Conservation (phyloP, 306 rosid species). For the Sesbania bispinosa region DNA sequence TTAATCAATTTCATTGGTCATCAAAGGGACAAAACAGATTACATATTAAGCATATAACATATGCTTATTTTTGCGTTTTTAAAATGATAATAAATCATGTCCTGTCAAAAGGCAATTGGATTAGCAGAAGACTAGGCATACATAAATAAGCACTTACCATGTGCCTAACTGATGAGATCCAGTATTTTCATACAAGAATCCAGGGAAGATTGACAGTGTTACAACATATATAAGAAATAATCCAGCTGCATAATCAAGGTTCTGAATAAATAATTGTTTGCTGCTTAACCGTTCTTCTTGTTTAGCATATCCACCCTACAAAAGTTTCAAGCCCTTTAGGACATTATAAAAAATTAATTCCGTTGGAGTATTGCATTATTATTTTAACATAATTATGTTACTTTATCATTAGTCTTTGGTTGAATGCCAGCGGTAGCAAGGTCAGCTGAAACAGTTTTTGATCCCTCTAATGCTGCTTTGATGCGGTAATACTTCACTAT, state of each 20-base stretch:
- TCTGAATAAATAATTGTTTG: constrained; percentile 46
- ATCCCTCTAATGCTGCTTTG: constrained; percentile 82
- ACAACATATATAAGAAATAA: constrained; percentile 55
- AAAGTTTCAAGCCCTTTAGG: background rate
- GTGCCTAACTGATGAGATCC: constrained; percentile 67
- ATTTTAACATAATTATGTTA: constrained; percentile 21
- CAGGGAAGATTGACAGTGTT: constrained; percentile 82
- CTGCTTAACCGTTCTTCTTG: constrained; percentile 42
- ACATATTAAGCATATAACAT: too few species aligned
- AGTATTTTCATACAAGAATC: constrained; percentile 79
- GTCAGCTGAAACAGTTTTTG: constrained; percentile 78
- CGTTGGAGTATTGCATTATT: background rate
- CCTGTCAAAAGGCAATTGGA: background rate
- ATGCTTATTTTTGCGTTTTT: too few species aligned
- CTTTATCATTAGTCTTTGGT: constrained; percentile 34
- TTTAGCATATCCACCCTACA: constrained; percentile 37
- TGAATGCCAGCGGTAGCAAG: constrained; percentile 76
- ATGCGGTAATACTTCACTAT: constrained; percentile 75
- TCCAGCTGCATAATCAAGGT: constrained; percentile 53
- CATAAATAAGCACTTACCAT: constrained; percentile 44
- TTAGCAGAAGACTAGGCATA: background rate
- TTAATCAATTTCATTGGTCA: too few species aligned
- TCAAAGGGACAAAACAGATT: too few species aligned
- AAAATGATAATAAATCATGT: too few species aligned
- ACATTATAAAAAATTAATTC: background rate